Evolutionary conservation across 208 protist species (phyloP), one percentile per base, ranked within the genome.

Genomic region (Leishmania martiniquensis): DNA sequence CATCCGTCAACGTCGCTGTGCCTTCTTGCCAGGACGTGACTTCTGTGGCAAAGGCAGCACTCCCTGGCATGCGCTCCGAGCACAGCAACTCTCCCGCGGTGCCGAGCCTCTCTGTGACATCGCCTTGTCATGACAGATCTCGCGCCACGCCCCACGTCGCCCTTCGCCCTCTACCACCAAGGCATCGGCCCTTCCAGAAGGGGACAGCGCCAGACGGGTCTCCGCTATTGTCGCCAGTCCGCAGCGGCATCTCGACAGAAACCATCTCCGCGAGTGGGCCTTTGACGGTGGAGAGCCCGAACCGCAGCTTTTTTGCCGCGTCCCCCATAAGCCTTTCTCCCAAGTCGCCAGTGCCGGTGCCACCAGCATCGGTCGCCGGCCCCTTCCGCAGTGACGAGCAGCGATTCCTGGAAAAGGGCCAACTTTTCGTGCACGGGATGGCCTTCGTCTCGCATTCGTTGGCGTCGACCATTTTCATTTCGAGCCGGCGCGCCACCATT

Each of bases 401-500:
- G 39, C 82, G 83, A 59, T 83, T 82, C 44, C 76, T 90, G 1
- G 83, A 88, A 51, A 84, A 85, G 62, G 63, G 75, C 13, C 78
- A 85, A 60, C 59, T 90, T 10, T 39, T 83, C 25, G 44, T 77
- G 32, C 79, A 69, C 25, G 57, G 63, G 9, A 60, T 39, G 49
- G 73, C 82, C 15, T 89, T 91, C 55, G 77, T 83, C 34, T 82
- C 84, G 15, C 77, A 80, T 32, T 91, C 88, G 9, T 77, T 89
- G 13, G 82, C 88, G 13, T 83, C 88, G 12, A 81, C 65, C 32
- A 47, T 54, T 22, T 89, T 89, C 60, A 80, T 91, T 37, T 85
- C 76, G 22, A 72, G 78, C 44, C 84, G 87, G 12, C 84, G 87
- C 4, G 80, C 84, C 3, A 60, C 68, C 25, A 76, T 89, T 45